These are phyloP conservation scores for Hericium coralloides DNA, from an alignment of 768 basidiomycete species.

Conservation along the genomic window DNA sequence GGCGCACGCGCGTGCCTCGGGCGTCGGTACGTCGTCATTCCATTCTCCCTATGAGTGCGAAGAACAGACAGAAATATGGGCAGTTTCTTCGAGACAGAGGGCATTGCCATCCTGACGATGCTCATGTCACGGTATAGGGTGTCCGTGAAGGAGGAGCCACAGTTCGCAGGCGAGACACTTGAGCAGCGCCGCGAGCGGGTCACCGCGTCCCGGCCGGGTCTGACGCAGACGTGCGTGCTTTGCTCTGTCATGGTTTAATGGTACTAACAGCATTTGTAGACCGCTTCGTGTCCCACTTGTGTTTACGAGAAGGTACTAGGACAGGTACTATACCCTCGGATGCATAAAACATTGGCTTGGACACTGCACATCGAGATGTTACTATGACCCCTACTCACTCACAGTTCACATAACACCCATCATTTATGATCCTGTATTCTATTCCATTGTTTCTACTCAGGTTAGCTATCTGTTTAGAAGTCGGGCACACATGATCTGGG, in stretches of 20 bases:
- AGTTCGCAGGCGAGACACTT: constrained; percentile 36
- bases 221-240: constrained; percentile 5
- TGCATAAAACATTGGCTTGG: too few relatives aligned
- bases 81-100: constrained; percentile 44
- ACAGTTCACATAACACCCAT: too few relatives aligned
- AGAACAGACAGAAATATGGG: not conserved
- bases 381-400: too few relatives aligned
- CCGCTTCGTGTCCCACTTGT: constrained; percentile 12
- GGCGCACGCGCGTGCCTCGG: constrained; percentile 18
- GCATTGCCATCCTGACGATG: constrained; percentile 36
- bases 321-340: too few relatives aligned
- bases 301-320: constrained; percentile 11
- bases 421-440: too few relatives aligned
- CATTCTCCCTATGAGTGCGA: not conserved
- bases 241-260: not conserved
- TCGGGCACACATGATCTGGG: too few relatives aligned
- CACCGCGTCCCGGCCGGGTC: not conserved
- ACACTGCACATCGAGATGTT: too few relatives aligned
- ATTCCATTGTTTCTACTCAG: too few relatives aligned
- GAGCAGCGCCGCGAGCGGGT: constrained; percentile 28
- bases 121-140: constrained; percentile 37
- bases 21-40: constrained; percentile 5
- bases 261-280: not conserved
- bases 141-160: constrained; percentile 38
- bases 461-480: too few relatives aligned